Evolutionary conservation across 139 green algal genomes (phyloP).

Genomic region (Zygnema circumcarinatum): DNA sequence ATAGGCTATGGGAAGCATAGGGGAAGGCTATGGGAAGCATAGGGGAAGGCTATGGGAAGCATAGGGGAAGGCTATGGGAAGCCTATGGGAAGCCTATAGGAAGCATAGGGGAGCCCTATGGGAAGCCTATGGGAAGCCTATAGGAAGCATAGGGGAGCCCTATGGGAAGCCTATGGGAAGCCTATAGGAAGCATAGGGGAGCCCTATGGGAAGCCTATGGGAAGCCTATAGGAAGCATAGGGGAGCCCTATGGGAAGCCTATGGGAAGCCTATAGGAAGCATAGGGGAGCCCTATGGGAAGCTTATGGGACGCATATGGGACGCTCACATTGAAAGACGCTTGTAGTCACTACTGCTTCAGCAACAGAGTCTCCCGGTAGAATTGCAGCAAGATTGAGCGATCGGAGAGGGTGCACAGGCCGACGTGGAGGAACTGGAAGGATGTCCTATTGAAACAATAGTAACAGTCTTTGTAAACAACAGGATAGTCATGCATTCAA

Average conservation of each 20-base stretch:
- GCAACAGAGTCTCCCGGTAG: constrained; percentile 90
- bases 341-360: constrained; percentile 87
- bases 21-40: neutral
- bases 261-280: neutral
- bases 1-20: neutral
- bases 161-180: neutral
- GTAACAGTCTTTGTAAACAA: no score
- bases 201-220: neutral
- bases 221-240: neutral
- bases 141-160: neutral
- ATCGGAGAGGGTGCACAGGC: neutral
- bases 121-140: neutral
- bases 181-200: neutral
- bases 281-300: neutral
- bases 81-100: neutral
- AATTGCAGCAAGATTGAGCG: constrained; percentile 76
- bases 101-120: neutral
- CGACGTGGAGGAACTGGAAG: neutral
- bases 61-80: neutral
- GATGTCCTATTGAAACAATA: neutral
- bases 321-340: constrained; percentile 61
- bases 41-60: neutral
- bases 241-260: neutral
- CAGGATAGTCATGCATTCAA: no score
- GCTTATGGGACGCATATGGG: neutral